Evolutionary conservation across 768 basidiomycete species (phyloP), one percentile per base, ranked within the genome.

Genomic region (Mycena vitilis): DNA sequence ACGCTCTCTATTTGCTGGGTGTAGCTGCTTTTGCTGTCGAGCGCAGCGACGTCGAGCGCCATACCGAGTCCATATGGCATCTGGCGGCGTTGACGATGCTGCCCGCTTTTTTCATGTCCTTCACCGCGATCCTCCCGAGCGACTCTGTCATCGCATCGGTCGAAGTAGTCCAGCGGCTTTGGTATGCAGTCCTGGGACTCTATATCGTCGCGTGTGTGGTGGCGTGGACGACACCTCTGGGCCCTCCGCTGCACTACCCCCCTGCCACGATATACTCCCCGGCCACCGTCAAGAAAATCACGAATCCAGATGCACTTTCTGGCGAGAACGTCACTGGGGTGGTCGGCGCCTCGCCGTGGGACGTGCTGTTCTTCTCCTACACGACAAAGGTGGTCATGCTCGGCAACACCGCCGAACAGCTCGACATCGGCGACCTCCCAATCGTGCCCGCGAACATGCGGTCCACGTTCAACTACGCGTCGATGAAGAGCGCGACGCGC

Each of bases 361-460:
- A 86, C 63, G 80, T 82, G 58, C 78, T 98, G 7, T 79, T 95
- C n/a, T 98, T 98, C 78, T 89, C 89, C 18, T 96, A 95, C 77
- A 94, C 92, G 44, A 96, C 95, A 1, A 90, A 91, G 68, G 93
- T 98, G 16, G 88, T 96, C 63, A 89, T 90, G 87, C 88, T 95
- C 48, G 95, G 95, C 3, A 89, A 94, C 78, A 84, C 83, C 2
- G 84, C 91, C 2, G 84, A 87, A 63, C 91, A 87, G 65, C 85
- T 97, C 53, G 93, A 97, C 71, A 94, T 95, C 23, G 94, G 90
- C 67, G 95, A 98, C 76, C 82, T 98, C 37, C 96, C 95, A 7
- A 89, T 96, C 61, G 86, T 96, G 11, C 88, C 92, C 0, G 87
- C 84, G 0, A 77, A 86, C 72, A 90, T 95, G 88, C 92, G 95